Base-by-base conservation (phyloP, 441 rosid genomes). In the Isatis lusitanica region DNA sequence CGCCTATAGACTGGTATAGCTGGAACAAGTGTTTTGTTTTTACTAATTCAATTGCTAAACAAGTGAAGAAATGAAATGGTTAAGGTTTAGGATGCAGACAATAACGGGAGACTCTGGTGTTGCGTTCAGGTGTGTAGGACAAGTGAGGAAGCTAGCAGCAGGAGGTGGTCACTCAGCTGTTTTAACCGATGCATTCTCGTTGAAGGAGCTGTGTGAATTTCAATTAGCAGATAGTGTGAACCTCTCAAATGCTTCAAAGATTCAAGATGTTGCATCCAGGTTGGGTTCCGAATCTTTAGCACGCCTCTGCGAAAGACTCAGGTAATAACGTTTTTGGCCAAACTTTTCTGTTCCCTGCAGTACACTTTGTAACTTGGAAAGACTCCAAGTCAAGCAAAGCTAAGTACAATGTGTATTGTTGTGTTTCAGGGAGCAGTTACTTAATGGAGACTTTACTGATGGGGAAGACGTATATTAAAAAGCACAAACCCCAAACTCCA, bases 141-240 rank as follows among this genome's bases (percentile, higher is more conserved):
- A 90, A 83, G 97, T 95, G 73, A 80, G 91, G 62, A 95, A 95
- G 80, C 81, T 95, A 67, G 97, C 97, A 33, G 97, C 96, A 75
- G 96, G 99, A 38, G 97, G 99, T 74, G 97, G 99, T 52, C 98
- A 95, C 70, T 92, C 97, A 12, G 98, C 93, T 79, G 96, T 91
- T 40, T 80, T 95, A 79, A 86, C 97, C 3, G 94, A 95, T 82
- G 98, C 99, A 55, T 95, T 91, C 78, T 95, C 97, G 52, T 83
- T 91, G 71, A 95, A 93, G 79, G 94, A 93, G 80, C 79, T 95
- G 56, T 95, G 99, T n/a, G 97, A 92, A 85, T 95, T 95, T 80
- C 85, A 88, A 53, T 90, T 95, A 67, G 98, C 99, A 57, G 96
- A 93, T 62, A 81, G 66, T 67, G 82, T 87, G 63, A 93, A 87